phyloP scores from a whole-genome alignment of 129 eudicot genomes.

The Calendula officinalis region DNA sequence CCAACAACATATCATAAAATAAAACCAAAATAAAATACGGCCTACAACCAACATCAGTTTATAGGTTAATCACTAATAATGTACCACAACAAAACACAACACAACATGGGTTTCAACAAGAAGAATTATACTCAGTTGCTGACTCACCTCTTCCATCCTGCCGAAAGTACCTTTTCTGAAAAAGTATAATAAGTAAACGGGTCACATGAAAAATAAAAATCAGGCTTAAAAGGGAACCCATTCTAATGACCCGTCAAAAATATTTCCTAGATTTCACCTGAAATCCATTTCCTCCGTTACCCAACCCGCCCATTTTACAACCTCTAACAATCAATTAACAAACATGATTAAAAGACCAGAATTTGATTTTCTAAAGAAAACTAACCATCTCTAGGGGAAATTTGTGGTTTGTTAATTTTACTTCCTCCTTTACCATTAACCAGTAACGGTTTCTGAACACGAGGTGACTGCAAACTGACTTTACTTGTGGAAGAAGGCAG shows the following conservation, averaged over 20 bases:
- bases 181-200: constrained; percentile 2
- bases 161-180: constrained; percentile 59
- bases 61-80: constrained; percentile 14
- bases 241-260: background rate
- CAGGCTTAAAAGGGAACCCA: background rate
- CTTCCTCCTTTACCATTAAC: constrained; percentile 67
- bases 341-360: background rate
- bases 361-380: background rate
- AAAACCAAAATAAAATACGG: constrained; percentile 22
- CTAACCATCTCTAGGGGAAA: constrained; percentile 70
- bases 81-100: constrained; percentile 22
- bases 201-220: background rate
- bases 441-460: constrained; percentile 64
- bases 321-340: background rate
- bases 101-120: constrained; percentile 33
- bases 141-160: constrained; percentile 79
- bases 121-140: constrained; percentile 21
- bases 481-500: constrained; percentile 67
- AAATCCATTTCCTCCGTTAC: background rate
- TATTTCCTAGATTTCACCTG: background rate
- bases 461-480: constrained; percentile 59
- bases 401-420: constrained; percentile 42
- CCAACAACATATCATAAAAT: constrained; percentile 30
- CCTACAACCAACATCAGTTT: constrained; percentile 39
- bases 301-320: background rate